Base-by-base conservation (phyloP, 768 basidiomycete species). In the Podaxis rugospora region DNA sequence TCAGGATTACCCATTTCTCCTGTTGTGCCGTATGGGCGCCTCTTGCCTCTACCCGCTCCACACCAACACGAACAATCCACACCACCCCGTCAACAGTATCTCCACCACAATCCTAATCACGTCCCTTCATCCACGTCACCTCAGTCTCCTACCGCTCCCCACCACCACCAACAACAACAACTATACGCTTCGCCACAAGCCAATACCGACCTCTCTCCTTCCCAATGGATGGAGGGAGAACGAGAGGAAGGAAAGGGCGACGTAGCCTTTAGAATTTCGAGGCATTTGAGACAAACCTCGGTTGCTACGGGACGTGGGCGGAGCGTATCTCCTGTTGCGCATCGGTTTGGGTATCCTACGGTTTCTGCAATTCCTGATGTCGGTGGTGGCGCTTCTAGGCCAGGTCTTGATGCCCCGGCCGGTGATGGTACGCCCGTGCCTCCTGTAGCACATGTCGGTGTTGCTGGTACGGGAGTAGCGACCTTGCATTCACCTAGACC, bases 401-500 rank as follows among this genome's bases (percentile, higher is more conserved):
- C 58, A 56, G 39, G 21, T 42, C 11, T 62, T 11, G 36, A 28
- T 49, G 46, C 42, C 44, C 16, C 9, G 18, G 1, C 32, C 1
- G 32, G 32, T 32, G 32, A 32, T 32, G 42, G 14, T 44, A 44
- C 18, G 9, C 42, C 42, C n/a, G 18, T 18, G 18, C 9, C 18
- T n/a, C 42, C 42, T 16, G n/a, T 7, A 44, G 6, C 6, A 51
- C 16, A 25, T 11, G 49, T 51, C 27, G 3, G 28, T 3, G 27
- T 14, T 51, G 28, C 11, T 51, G 50, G 36, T 16, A 21, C 7
- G 0, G 52, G 11, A 7, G 47, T 25, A 23, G 18, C 78, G 5
- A 66, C 82, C 1, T 64, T 87, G 2, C 76, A 83, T 62, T 89
- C 89, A 0, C 90, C 91, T 2, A 83, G 87, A 6, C 90, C 90